Evolutionary conservation across 2,329 filamentous ascomycete genomes (phyloP), one percentile per base, ranked within the genome.

Genomic region (Paraphoma chrysanthemicola): DNA sequence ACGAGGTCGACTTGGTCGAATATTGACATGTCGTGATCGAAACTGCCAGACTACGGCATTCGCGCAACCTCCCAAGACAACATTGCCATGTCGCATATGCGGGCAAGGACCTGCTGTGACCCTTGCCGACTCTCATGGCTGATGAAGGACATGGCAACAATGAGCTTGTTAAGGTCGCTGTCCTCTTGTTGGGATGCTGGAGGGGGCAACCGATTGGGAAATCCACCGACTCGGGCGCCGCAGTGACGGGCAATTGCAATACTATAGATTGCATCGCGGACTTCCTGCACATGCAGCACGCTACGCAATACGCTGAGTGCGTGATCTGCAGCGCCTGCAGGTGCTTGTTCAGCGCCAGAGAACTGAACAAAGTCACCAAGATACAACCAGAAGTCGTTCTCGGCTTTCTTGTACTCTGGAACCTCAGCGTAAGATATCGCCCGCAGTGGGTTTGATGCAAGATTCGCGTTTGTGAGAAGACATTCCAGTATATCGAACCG

Each of bases 211-310:
- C 75, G 71, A 50, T 79, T 78, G 8, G 79, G 76, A 62, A 81
- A 82, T 28, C 79, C 78, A 14, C 77, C 73, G 57, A 79, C 71
- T 12, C 87, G 85, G 31, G 88, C 87, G 44, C 90, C 88, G 48
- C 93, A 82, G 60, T 93, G 87, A 28, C 92, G 88, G 14, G 90
- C 88, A 53, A 96, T 86, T 8, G 91, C 91, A 63, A 97, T 89
- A 0, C 91, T 95, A 77, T 97, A 97, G 54, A 97, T 86, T 16
- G 97, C 89, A 73, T 97, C 93, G 51, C 93, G 88, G 69, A 94
- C 95, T 78, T 97, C 93, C 23, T 89, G 86, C 46, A 90, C 90
- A 64, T 92, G 90, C 11, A 97, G 83, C 18, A 94, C 82, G 53
- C 84, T 84, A 31, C 92, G 88, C 75, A 92, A 86, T 49, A 83